Conservation (phyloP, 345 rosid species). For the Eucalyptus polyanthemos region DNA sequence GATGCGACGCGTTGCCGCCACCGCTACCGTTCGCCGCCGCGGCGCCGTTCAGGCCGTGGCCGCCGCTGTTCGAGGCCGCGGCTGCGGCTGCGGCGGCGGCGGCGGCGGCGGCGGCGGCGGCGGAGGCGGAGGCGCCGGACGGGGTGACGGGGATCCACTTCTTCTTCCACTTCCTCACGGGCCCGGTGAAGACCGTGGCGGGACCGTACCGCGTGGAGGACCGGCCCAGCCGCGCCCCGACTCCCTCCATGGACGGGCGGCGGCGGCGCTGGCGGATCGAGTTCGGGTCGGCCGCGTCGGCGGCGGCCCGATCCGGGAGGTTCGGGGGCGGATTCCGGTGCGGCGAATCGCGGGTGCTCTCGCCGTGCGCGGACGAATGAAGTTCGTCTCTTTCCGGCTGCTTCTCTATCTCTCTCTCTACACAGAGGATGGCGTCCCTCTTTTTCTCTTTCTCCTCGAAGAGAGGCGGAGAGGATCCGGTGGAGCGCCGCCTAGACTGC, state of each 20-base stretch:
- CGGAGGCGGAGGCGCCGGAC: slow-evolving; percentile 6
- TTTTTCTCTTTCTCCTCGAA: not conserved
- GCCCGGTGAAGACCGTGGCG: slow-evolving; percentile 87
- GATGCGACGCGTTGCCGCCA: slow-evolving; percentile 54
- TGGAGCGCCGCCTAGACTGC: not conserved
- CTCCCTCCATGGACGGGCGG: slow-evolving; percentile 70
- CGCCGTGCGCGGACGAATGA: not conserved
- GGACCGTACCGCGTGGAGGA: slow-evolving; percentile 98
- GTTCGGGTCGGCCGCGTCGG: not conserved
- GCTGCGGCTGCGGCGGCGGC: not conserved
- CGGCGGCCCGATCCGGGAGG: not conserved
- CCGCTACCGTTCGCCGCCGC: slow-evolving; percentile 4
- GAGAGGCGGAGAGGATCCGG: not conserved
- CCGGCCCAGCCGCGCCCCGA: slow-evolving; percentile 91
- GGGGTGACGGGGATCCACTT: slow-evolving; percentile 83
- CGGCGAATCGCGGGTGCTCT: not conserved
- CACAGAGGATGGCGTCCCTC: not conserved
- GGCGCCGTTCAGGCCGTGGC: not conserved
- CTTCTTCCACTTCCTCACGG: slow-evolving; percentile 98
- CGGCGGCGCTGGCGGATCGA: not conserved
- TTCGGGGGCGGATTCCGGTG: not conserved
- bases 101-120: not conserved
- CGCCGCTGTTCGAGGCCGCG: slow-evolving; percentile 7
- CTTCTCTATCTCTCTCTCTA: not conserved
- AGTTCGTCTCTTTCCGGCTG: not conserved